Percentiles rank a stretch among this genome's conserved stretches.
These are phyloP conservation scores for Zanthoxylum bungeanum DNA, from an alignment of 345 rosid species.

Conservation along the genomic window DNA sequence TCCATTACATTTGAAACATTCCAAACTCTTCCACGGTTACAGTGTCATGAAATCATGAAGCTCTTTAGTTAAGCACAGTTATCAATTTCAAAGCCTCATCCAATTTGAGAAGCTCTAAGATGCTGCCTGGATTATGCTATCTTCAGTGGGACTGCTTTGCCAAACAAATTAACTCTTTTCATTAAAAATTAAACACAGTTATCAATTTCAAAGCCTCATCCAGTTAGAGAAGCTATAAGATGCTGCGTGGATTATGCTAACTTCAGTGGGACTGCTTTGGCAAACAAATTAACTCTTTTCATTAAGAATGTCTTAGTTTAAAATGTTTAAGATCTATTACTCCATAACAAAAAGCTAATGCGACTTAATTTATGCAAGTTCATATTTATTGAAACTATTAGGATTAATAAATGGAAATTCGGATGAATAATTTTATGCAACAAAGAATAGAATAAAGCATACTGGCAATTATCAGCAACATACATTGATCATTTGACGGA, in stretches of 20 bases:
- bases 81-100: not conserved
- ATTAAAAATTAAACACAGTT: not conserved
- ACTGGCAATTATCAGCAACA: constrained; percentile 15
- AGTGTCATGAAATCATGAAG: not conserved
- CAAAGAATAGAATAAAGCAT: not conserved
- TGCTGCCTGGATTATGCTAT: not conserved
- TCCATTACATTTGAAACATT: not conserved
- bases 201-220: not conserved
- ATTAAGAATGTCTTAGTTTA: not conserved
- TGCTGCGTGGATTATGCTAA: not conserved
- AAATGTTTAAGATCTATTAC: not conserved
- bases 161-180: not conserved
- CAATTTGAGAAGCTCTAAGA: not conserved
- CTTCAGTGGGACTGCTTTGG: not conserved
- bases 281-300: not conserved
- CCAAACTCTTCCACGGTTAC: not conserved
- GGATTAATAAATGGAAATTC: not conserved
- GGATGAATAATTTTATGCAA: not conserved
- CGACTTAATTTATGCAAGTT: not conserved
- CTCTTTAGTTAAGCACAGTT: not conserved
- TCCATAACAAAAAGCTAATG: not conserved
- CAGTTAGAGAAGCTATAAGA: not conserved
- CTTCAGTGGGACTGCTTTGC: not conserved
- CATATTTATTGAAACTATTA: not conserved
- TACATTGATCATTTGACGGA: constrained; percentile 97